phyloP scores from a whole-genome alignment of 176 grass and related monocot genomes.

The Typha latifolia region DNA sequence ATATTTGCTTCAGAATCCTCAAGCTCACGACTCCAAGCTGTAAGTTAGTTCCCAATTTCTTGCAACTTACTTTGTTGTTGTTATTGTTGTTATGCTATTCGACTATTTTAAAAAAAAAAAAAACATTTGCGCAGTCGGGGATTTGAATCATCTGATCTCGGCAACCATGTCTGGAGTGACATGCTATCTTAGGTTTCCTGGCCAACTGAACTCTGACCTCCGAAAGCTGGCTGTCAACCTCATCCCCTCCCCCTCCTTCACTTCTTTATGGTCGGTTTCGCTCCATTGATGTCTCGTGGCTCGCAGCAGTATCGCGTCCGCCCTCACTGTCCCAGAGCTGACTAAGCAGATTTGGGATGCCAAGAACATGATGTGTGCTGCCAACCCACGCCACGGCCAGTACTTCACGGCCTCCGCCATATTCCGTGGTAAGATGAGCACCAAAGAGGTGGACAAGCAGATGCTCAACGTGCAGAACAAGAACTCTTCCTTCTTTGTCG shows the following conservation, averaged over 20 bases:
- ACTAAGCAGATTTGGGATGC: conserved; percentile 47
- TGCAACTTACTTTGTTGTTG: too few relatives aligned
- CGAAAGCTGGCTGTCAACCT: conserved; percentile 57
- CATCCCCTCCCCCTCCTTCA: conserved; percentile 52
- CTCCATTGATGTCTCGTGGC: conserved; percentile 49
- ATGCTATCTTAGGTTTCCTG: conserved; percentile 44
- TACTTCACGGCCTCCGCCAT: conserved; percentile 58
- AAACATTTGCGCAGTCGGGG: conserved; percentile 24
- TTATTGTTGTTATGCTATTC: too few relatives aligned
- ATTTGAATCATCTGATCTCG: conserved; percentile 54
- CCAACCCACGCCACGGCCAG: conserved; percentile 45
- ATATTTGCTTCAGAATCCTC: conserved; percentile 52
- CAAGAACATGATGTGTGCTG: conserved; percentile 48
- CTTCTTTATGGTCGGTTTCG: conserved; percentile 55
- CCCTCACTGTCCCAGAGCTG: conserved; percentile 34
- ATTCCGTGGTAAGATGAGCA: conserved; percentile 72
- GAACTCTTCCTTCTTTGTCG: conserved; percentile 56
- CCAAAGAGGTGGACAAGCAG: conserved; percentile 61
- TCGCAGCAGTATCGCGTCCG: conserved; percentile 30
- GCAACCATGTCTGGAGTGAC: conserved; percentile 51
- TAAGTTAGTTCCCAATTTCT: conserved; percentile 6
- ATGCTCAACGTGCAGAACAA: conserved; percentile 76
- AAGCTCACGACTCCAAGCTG: conserved; percentile 53
- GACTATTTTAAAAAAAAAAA: too few relatives aligned
- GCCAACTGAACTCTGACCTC: conserved; percentile 47